Base-by-base conservation (phyloP, 2,329 filamentous ascomycete genomes). In the Chaetomiaceae sp. region DNA sequence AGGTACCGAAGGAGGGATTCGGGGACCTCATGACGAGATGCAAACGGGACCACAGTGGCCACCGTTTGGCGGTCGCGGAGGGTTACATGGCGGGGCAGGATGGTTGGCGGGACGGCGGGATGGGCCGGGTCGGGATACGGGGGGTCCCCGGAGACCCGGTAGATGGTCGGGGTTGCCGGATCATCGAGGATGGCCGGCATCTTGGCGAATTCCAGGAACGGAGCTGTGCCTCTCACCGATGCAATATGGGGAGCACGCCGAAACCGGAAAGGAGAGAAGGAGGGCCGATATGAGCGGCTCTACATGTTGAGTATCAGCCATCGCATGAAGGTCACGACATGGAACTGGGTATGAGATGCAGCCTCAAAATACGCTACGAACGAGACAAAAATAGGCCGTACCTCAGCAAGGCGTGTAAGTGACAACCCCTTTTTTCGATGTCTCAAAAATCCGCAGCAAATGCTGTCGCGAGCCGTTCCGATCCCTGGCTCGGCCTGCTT, bases 11-110 rank as follows among this genome's bases (percentile, higher is more conserved):
- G 75, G 54, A 96, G 75, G 6, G 86, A 85, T 36, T 77, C 74
- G 2, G 91, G 91, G n/a, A 95, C 85, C 66, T 91, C 82, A 53
- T 83, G 76, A 17, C 82, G 81, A n/a, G 87, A 87, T 17, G 83
- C 84, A 69, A 95, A 91, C 9, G 91, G 91, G 47, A 95, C 80
- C 40, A 95, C 78, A 1, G 89, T 95, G 8, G 90, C 91, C 45
- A 87, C 83, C 0, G 90, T 95, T 61, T 91, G 85, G 46, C 89
- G 83, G 71, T 95, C 90, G 58, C 90, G 82, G 53, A 95, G 81
- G 1, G 85, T 92, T 58, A 95, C 88, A 69, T 89, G 87, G 58
- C 85, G 84, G 40, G 89, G 85, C 19, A 76, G 71, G 65, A 95
- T 87, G 59, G 82, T 82, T 27, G 78, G 69, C 46, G 89, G 88